Conservation (phyloP, 495 filamentous ascomycete genomes). For the Pseudoneurospora amorphoporcata region DNA sequence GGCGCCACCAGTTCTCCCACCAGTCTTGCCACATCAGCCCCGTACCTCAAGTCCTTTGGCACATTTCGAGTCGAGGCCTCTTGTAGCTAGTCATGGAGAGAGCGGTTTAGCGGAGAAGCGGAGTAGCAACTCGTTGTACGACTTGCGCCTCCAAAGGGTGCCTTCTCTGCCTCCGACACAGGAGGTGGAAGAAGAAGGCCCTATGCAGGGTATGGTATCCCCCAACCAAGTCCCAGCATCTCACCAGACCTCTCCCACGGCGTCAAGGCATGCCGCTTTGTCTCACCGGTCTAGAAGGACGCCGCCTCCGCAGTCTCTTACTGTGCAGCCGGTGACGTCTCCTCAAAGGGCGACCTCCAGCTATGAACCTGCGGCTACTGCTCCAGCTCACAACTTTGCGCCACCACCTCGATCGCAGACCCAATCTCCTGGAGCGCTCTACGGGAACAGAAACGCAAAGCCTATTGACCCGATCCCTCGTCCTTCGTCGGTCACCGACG, state of each 20-base stretch:
- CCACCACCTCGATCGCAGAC: conserved; percentile 72
- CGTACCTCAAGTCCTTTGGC: conserved; percentile 80
- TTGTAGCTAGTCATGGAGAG: conserved; percentile 21
- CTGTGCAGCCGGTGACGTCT: conserved; percentile 28
- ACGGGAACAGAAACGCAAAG: conserved; percentile 37
- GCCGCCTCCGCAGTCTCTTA: conserved; percentile 34
- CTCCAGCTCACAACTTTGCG: conserved; percentile 30
- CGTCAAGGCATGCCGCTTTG: conserved; percentile 23
- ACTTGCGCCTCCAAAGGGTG: conserved; percentile 33
- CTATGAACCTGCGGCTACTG: conserved; percentile 25
- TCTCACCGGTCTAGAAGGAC: conserved; percentile 23
- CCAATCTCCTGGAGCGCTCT: conserved; percentile 63
- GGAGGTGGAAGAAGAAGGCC: conserved; percentile 40
- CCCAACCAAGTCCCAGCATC: conserved; percentile 4
- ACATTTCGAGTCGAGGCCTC: conserved; percentile 40
- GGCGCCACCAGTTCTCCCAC: conserved; percentile 42
- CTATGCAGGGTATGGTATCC: conserved; percentile 15
- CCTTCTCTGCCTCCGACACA: conserved; percentile 41
- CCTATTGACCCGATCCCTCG: conserved; percentile 47
- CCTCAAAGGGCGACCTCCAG: conserved; percentile 41
- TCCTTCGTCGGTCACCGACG: conserved; percentile 58
- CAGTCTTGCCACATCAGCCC: conserved; percentile 61
- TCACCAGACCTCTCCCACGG: conserved; percentile 16
- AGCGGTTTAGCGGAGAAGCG: conserved; percentile 28
- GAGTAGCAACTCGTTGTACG: conserved; percentile 37